Evolutionary conservation across 2,329 filamentous ascomycete species (phyloP).

Genomic region (Colletotrichum scovillei): DNA sequence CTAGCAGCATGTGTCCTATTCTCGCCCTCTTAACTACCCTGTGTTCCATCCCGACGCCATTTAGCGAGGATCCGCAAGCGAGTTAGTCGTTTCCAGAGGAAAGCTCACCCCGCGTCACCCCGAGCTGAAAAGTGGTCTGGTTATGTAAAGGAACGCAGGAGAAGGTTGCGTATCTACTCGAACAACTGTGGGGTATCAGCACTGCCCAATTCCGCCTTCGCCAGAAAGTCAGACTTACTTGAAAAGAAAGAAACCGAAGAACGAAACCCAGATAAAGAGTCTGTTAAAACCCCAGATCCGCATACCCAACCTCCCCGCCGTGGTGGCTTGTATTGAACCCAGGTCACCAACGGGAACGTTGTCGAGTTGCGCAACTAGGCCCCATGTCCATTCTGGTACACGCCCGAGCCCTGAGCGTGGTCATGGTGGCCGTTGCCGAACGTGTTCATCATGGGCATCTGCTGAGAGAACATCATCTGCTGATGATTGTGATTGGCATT

Average conservation of each 20-base stretch:
- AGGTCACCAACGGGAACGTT: background rate
- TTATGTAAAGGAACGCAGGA: background rate
- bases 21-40: background rate
- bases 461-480: background rate
- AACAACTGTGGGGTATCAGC: slow-evolving; percentile 24
- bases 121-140: background rate
- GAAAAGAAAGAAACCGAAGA: slow-evolving; percentile 7
- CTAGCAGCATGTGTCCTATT: background rate
- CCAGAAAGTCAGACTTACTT: background rate
- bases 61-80: background rate
- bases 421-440: slow-evolving; percentile 12
- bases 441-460: background rate
- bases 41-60: background rate
- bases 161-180: slow-evolving; percentile 6
- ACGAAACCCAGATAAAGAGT: background rate
- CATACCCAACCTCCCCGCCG: background rate
- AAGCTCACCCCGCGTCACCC: background rate
- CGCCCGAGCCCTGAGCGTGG: background rate
- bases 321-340: background rate
- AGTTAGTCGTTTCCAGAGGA: background rate
- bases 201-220: background rate
- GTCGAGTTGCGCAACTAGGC: background rate
- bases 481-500: background rate
- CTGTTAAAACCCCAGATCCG: background rate
- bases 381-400: background rate